Evolutionary conservation across 2,329 filamentous ascomycete species (phyloP).

Genomic region (Cladophialophora exuberans): DNA sequence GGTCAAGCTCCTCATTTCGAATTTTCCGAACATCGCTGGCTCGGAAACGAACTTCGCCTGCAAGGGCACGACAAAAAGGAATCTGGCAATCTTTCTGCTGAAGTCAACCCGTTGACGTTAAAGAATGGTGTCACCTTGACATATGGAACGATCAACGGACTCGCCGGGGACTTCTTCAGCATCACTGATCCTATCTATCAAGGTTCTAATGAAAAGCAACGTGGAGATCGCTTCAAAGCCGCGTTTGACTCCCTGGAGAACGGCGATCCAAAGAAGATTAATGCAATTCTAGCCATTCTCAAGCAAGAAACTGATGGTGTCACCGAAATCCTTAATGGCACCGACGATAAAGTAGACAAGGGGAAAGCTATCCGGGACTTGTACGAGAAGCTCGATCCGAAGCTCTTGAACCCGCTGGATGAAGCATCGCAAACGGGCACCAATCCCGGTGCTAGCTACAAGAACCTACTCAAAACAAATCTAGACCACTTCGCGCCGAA

Average conservation of each 20-base stretch:
- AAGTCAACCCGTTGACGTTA: not conserved
- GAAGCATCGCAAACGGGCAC: not conserved
- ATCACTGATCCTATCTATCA: not conserved
- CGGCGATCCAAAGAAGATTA: not conserved
- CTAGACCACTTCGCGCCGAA: not conserved
- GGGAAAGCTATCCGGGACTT: not conserved
- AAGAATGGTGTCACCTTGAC: not conserved
- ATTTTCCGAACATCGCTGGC: not conserved
- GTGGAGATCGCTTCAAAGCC: not conserved
- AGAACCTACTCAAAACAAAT: not conserved
- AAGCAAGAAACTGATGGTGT: not conserved
- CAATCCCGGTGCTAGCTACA: not conserved
- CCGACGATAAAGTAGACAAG: not conserved
- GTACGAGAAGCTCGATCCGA: not conserved
- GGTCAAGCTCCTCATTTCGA: not conserved
- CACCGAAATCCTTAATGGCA: not conserved
- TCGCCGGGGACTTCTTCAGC: not conserved
- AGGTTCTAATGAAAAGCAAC: not conserved
- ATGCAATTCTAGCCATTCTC: not conserved
- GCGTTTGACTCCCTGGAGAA: not conserved
- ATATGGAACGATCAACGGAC: not conserved
- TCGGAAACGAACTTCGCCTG: not conserved
- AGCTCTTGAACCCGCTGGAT: not conserved
- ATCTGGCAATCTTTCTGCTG: not conserved
- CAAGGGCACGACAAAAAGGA: not conserved